Evolutionary conservation across 257 asterid genomes (phyloP).

Genomic region (Gynochthodes officinalis): DNA sequence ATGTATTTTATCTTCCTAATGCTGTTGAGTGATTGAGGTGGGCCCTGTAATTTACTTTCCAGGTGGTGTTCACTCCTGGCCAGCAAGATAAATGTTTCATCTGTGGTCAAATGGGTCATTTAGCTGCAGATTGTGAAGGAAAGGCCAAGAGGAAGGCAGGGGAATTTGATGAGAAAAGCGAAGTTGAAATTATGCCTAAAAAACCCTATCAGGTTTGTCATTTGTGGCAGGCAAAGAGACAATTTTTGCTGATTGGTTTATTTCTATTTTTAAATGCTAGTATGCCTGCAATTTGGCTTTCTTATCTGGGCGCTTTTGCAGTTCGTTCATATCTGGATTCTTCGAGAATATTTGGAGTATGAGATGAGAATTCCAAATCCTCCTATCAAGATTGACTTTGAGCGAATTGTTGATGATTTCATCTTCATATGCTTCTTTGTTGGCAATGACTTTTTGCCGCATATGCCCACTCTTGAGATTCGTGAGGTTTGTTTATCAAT

Average conservation of each 20-base stretch:
- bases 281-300: neutral
- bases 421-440: constrained; percentile 96
- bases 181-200: constrained; percentile 65
- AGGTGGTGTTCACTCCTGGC: constrained; percentile 94
- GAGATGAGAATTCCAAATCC: constrained; percentile 93
- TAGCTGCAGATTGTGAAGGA: constrained; percentile 89
- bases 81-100: constrained; percentile 95
- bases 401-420: constrained; percentile 85
- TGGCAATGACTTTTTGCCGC: constrained; percentile 97
- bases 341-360: constrained; percentile 87
- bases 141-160: constrained; percentile 96
- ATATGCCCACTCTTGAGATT: constrained; percentile 98
- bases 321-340: constrained; percentile 93
- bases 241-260: neutral
- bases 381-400: constrained; percentile 73
- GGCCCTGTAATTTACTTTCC: constrained; percentile 23
- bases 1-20: neutral
- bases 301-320: constrained; percentile 31
- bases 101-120: constrained; percentile 97
- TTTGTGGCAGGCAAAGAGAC: neutral
- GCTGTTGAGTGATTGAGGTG: neutral
- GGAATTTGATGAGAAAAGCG: constrained; percentile 94
- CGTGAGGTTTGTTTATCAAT: constrained; percentile 68
- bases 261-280: neutral
- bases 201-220: constrained; percentile 81